Evolutionary conservation across 1,139 yeast genomes (phyloP).

Genomic region (Petasospora rhodanensis): DNA sequence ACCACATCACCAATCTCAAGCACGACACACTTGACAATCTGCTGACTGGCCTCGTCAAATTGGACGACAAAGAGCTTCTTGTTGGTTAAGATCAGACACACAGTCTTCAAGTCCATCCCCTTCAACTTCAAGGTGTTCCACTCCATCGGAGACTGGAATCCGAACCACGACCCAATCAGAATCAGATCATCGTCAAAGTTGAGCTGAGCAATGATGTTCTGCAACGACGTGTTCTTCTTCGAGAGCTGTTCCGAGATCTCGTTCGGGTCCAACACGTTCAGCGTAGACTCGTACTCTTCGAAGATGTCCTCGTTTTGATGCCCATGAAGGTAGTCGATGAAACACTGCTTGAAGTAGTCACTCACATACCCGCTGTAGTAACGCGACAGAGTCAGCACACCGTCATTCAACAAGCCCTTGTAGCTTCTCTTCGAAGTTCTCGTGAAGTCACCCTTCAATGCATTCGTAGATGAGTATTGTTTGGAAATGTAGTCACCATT

Average conservation of each 20-base stretch:
- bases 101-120: constrained; percentile 6
- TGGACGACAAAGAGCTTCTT: constrained; percentile 25
- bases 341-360: constrained; percentile 39
- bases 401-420: constrained; percentile 37
- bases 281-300: constrained; percentile 34
- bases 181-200: constrained; percentile 57
- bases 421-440: constrained; percentile 37
- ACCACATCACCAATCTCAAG: constrained; percentile 20
- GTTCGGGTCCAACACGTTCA: constrained; percentile 32
- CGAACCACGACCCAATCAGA: constrained; percentile 24
- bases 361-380: constrained; percentile 37
- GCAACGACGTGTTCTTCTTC: constrained; percentile 35
- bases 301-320: constrained; percentile 30
- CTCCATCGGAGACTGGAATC: constrained; percentile 19
- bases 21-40: constrained; percentile 21
- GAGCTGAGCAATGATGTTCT: constrained; percentile 71
- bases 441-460: constrained; percentile 41
- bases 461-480: constrained; percentile 40
- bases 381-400: constrained; percentile 35
- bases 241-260: constrained; percentile 24
- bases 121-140: constrained; percentile 19
- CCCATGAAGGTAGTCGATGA: constrained; percentile 36
- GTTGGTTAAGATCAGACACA: constrained; percentile 22
- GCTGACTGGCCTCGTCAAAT: constrained; percentile 19
- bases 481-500: constrained; percentile 41